Evolutionary conservation across 768 basidiomycete species (phyloP).

Genomic region (Phanerodontia chrysosporium): DNA sequence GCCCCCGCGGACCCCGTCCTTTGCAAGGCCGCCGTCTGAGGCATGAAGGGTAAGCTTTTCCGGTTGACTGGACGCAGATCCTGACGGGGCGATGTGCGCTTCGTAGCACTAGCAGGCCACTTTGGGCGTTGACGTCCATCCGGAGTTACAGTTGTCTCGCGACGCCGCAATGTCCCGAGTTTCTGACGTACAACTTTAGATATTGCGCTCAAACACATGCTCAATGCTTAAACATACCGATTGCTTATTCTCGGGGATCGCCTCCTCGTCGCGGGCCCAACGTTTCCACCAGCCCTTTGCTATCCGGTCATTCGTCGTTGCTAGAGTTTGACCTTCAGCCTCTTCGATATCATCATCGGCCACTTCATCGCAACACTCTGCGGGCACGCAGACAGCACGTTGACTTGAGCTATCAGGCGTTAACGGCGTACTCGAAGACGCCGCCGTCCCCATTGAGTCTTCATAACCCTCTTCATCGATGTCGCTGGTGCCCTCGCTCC

Average conservation of each 20-base stretch:
- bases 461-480: constrained; percentile 34
- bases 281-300: constrained; percentile 48
- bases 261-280: constrained; percentile 39
- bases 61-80: constrained; percentile 23
- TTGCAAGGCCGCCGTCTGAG: constrained; percentile 12
- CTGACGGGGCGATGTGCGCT: constrained; percentile 12
- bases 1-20: constrained; percentile 4
- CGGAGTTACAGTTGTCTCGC: constrained; percentile 45
- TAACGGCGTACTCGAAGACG: constrained; percentile 32
- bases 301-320: constrained; percentile 30
- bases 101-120: constrained; percentile 12
- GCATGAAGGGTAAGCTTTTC: constrained; percentile 17
- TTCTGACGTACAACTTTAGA: constrained; percentile 21
- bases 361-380: constrained; percentile 10
- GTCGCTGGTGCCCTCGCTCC: constrained; percentile 41
- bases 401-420: constrained; percentile 25
- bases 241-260: constrained; percentile 1
- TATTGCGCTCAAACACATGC: background rate
- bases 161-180: constrained; percentile 33
- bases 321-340: constrained; percentile 17
- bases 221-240: constrained; percentile 8
- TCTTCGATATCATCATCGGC: constrained; percentile 23
- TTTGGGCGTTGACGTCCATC: constrained; percentile 35
- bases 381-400: constrained; percentile 10
- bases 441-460: constrained; percentile 20